Conservation (phyloP, 352 stramenopile genomes). For the Halophytophthora polymorphica region DNA sequence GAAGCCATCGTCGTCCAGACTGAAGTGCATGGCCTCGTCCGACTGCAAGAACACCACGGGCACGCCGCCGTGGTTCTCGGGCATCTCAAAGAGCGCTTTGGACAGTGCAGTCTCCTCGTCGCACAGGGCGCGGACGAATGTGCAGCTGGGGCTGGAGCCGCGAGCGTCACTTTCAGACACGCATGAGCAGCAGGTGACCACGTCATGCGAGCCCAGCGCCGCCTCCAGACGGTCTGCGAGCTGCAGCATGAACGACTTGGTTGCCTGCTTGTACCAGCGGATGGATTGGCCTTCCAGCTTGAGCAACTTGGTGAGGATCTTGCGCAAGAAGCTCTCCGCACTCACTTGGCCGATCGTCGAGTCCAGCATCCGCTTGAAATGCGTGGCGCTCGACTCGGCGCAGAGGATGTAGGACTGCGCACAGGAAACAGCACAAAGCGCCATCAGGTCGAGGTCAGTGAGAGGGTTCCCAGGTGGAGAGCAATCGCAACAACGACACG, state of each 20-base stretch:
- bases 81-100: constrained; percentile 65
- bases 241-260: constrained; percentile 68
- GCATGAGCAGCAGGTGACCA: constrained; percentile 43
- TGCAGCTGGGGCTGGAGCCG: constrained; percentile 21
- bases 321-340: constrained; percentile 41
- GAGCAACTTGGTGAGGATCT: constrained; percentile 55
- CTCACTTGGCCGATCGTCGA: constrained; percentile 45
- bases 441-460: not conserved
- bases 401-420: constrained; percentile 58
- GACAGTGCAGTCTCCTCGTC: constrained; percentile 50
- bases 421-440: constrained; percentile 1
- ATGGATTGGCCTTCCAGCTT: constrained; percentile 69
- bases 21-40: constrained; percentile 71
- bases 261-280: constrained; percentile 63
- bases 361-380: constrained; percentile 46
- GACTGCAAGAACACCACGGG: constrained; percentile 64
- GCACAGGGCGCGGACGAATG: constrained; percentile 44
- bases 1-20: constrained; percentile 79
- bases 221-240: constrained; percentile 52
- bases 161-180: constrained; percentile 5
- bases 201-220: constrained; percentile 36
- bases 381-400: constrained; percentile 26
- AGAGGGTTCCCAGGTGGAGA: not conserved
- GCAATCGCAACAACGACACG: constrained; percentile 6
- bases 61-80: constrained; percentile 70